Evolutionary conservation across 1,139 yeast genomes (phyloP).

Genomic region (Blastobotrys serpentis): DNA sequence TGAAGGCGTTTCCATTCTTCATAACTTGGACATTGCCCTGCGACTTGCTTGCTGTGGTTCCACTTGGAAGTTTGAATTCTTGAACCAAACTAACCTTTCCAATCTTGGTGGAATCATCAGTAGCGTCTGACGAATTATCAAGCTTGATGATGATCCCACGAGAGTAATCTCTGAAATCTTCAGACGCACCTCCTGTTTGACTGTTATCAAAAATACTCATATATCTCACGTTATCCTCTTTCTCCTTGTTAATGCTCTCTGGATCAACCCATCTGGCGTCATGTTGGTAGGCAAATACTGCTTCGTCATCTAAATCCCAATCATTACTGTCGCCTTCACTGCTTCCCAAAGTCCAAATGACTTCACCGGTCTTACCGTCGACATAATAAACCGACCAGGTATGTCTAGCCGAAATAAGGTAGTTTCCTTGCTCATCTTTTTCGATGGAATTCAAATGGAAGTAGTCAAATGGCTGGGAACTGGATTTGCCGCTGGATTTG

Average conservation of each 20-base stretch:
- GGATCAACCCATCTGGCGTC: conserved; percentile 18
- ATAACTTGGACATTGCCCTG: conserved; percentile 44
- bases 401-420: conserved; percentile 42
- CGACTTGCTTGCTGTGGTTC: conserved; percentile 24
- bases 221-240: conserved; percentile 10
- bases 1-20: conserved; percentile 42
- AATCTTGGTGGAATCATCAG: conserved; percentile 2
- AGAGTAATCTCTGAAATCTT: conserved; percentile 11
- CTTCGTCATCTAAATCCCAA: conserved; percentile 11
- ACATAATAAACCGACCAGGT: conserved; percentile 42
- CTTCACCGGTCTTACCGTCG: conserved; percentile 41
- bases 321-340: conserved; percentile 5
- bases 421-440: conserved; percentile 43
- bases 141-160: conserved; percentile 15
- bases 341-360: conserved; percentile 35
- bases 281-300: conserved; percentile 15
- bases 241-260: conserved; percentile 7
- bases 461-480: conserved; percentile 45
- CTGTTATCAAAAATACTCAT: conserved; percentile 13
- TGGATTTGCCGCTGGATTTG: conserved; percentile 40
- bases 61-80: conserved; percentile 10
- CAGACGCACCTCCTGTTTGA: conserved; percentile 6
- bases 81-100: conserved; percentile 11
- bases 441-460: conserved; percentile 47
- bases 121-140: background rate